phyloP scores from a whole-genome alignment of 495 filamentous ascomycete species.

The Pseudomonodictys pantanalensis region DNA sequence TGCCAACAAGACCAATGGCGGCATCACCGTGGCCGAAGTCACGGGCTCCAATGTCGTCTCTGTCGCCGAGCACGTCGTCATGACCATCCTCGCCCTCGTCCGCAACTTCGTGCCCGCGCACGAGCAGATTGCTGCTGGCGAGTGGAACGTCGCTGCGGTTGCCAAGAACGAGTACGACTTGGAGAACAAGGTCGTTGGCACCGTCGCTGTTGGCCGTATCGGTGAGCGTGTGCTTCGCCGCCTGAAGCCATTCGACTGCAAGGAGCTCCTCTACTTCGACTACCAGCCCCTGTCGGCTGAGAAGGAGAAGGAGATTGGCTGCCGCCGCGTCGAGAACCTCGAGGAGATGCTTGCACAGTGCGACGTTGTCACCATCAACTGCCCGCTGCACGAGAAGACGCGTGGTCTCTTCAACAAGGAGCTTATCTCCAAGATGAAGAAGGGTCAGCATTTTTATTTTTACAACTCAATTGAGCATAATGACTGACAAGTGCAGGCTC shows the following conservation, averaged over 20 bases:
- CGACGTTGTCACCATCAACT: slow-evolving; percentile 99
- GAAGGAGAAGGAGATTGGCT: slow-evolving; percentile 94
- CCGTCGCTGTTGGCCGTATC: slow-evolving; percentile 95
- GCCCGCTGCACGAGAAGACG: slow-evolving; percentile 97
- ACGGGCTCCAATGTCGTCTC: slow-evolving; percentile 64
- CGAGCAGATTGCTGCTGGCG: slow-evolving; percentile 82
- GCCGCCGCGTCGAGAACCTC: slow-evolving; percentile 77
- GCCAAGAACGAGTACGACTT: slow-evolving; percentile 98
- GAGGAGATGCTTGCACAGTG: slow-evolving; percentile 96
- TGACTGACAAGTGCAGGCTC: slow-evolving; percentile 53
- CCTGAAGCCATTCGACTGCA: slow-evolving; percentile 97
- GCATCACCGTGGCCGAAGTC: slow-evolving; percentile 94
- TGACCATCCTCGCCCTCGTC: slow-evolving; percentile 95
- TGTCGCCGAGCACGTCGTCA: slow-evolving; percentile 71
- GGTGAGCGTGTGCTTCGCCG: slow-evolving; percentile 95
- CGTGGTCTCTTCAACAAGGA: slow-evolving; percentile 97
- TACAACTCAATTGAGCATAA: background rate
- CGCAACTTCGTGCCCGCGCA: slow-evolving; percentile 98
- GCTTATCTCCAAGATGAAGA: slow-evolving; percentile 99
- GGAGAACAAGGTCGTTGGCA: slow-evolving; percentile 96
- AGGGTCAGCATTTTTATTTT: slow-evolving; percentile 52
- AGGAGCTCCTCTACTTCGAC: slow-evolving; percentile 98
- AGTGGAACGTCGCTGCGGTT: slow-evolving; percentile 93
- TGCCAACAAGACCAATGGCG: slow-evolving; percentile 97
- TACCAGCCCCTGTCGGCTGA: slow-evolving; percentile 90